Conservation (phyloP, 441 rosid genomes). For the Croton setiger region DNA sequence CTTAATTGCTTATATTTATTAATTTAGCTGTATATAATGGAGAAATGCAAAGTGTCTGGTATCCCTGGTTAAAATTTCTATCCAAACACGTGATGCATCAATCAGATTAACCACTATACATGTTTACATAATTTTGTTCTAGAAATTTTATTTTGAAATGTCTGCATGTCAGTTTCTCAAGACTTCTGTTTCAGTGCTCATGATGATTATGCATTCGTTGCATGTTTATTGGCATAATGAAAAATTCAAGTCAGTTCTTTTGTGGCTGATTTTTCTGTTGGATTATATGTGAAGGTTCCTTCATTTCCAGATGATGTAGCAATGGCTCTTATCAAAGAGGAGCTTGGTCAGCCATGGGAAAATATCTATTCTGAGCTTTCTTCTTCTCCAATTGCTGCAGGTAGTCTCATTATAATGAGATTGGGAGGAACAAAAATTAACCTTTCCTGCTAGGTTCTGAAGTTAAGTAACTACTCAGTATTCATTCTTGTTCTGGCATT, state of each 20-base stretch:
- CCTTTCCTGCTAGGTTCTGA: constrained; percentile 11
- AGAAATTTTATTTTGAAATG: constrained; percentile 1
- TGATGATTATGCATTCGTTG: constrained; percentile 1
- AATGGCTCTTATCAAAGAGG: constrained; percentile 93
- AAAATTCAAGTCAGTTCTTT: constrained; percentile 8
- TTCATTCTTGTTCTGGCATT: constrained; percentile 24
- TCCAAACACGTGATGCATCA: background rate
- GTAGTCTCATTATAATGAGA: constrained; percentile 34
- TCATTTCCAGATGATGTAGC: constrained; percentile 98
- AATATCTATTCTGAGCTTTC: constrained; percentile 90
- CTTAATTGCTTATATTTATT: background rate
- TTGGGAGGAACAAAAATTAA: constrained; percentile 8
- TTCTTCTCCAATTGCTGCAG: constrained; percentile 96
- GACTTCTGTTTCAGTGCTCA: background rate
- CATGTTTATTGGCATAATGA: constrained; percentile 6
- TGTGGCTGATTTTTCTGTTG: constrained; percentile 33
- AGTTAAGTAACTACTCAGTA: constrained; percentile 12
- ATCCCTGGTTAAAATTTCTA: constrained; percentile 4
- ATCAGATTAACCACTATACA: background rate
- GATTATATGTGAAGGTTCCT: constrained; percentile 73
- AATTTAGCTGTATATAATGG: background rate
- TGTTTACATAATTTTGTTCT: background rate
- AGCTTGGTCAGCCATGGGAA: constrained; percentile 89
- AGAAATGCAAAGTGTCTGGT: background rate
- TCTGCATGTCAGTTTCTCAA: background rate